Conservation (phyloP, 139 green algal species). For the Chlorella ohadii region DNA sequence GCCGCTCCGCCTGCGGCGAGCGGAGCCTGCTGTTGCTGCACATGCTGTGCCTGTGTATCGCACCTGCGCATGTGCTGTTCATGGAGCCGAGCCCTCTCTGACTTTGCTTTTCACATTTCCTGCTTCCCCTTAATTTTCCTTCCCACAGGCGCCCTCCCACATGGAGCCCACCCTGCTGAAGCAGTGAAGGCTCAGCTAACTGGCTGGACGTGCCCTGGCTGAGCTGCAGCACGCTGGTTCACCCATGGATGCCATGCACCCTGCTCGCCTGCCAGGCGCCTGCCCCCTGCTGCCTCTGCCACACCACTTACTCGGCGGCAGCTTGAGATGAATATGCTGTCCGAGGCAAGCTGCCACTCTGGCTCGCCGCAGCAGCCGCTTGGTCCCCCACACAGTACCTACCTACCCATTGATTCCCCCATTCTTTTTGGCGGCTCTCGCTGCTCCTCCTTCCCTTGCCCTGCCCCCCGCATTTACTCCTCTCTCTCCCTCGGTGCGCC, state of each 20-base stretch:
- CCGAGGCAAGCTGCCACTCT: background rate
- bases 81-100: no score
- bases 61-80: no score
- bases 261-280: background rate
- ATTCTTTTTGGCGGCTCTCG: background rate
- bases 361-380: background rate
- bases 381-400: background rate
- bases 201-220: no score
- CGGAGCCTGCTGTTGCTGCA: no score
- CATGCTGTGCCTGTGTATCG: no score
- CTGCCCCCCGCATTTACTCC: background rate
- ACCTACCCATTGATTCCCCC: background rate
- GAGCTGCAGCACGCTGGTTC: no score
- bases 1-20: no score
- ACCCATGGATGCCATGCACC: no score
- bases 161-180: slow-evolving; percentile 81
- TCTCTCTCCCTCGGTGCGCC: no score
- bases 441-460: background rate
- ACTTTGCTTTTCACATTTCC: background rate
- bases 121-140: background rate
- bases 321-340: background rate
- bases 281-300: no score
- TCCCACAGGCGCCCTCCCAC: slow-evolving; percentile 57
- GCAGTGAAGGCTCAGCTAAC: no score
- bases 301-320: no score